These are phyloP conservation scores for Trichoderma citrinoviride DNA, from an alignment of 2,329 filamentous ascomycete species.

Conservation along the genomic window DNA sequence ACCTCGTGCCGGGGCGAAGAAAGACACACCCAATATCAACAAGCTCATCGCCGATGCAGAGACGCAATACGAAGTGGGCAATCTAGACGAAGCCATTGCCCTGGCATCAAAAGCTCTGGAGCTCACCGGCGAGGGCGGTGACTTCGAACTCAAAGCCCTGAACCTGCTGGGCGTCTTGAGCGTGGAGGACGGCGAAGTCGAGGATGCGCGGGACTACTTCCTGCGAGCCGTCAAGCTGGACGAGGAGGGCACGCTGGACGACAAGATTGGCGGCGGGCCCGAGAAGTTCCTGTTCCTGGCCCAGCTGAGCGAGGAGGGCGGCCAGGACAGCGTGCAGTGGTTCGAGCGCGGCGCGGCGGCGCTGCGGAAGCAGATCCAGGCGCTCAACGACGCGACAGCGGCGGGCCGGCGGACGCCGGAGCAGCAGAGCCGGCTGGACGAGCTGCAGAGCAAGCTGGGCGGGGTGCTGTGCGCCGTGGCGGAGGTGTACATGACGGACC, in stretches of 20 bases:
- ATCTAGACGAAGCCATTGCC: conserved; percentile 40
- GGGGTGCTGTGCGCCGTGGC: conserved; percentile 91
- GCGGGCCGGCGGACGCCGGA: conserved; percentile 40
- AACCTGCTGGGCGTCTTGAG: conserved; percentile 78
- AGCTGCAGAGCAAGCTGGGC: conserved; percentile 76
- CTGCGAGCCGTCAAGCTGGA: conserved; percentile 72
- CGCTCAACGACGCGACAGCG: conserved; percentile 54
- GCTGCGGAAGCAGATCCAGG: conserved; percentile 68
- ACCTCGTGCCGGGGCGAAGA: conserved; percentile 41
- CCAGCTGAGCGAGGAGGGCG: conserved; percentile 75
- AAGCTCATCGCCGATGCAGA: conserved; percentile 41
- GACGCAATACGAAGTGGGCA: conserved; percentile 43
- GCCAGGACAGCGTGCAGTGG: conserved; percentile 63
- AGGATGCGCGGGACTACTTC: conserved; percentile 71
- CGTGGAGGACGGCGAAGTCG: conserved; percentile 78
- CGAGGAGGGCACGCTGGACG: conserved; percentile 66
- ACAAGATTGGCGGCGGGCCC: conserved; percentile 73
- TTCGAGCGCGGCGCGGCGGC: conserved; percentile 69
- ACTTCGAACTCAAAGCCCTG: conserved; percentile 61
- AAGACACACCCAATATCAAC: conserved; percentile 30
- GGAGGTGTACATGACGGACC: conserved; percentile 98
- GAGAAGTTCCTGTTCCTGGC: conserved; percentile 96
- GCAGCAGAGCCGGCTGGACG: conserved; percentile 51
- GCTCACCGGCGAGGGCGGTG: conserved; percentile 44
- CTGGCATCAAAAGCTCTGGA: conserved; percentile 46